These are phyloP conservation scores for Trichoderma sp. DNA, from an alignment of 2,329 filamentous ascomycete species.

Conservation along the genomic window DNA sequence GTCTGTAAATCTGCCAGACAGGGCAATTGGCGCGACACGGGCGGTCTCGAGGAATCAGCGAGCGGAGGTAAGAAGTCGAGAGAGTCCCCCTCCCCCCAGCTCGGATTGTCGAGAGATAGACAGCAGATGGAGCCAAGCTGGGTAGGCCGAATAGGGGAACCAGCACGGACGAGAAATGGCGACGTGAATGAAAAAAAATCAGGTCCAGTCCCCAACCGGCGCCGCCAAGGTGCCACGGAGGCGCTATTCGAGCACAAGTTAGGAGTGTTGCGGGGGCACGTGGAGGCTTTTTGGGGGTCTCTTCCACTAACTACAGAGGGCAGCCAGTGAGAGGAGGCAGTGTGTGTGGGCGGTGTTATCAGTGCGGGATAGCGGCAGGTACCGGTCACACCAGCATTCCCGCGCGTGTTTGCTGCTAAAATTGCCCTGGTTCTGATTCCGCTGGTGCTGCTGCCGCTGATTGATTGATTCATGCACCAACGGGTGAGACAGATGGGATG, in stretches of 20 bases:
- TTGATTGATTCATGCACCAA: not conserved
- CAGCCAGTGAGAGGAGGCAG: not conserved
- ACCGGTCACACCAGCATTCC: constrained; percentile 2
- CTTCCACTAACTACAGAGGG: no score
- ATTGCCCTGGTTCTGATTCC: no score
- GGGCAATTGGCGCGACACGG: constrained; percentile 5
- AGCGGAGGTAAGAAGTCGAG: not conserved
- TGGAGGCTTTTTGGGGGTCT: constrained; percentile 7
- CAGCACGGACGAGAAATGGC: not conserved
- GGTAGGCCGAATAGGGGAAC: constrained; percentile 10
- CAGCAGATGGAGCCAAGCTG: constrained; percentile 1
- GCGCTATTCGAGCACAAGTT: not conserved
- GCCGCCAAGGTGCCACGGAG: not conserved
- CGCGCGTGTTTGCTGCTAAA: no score
- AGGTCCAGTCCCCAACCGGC: not conserved
- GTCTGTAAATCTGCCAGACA: not conserved
- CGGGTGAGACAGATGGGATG: not conserved
- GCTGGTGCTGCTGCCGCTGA: no score
- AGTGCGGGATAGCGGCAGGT: constrained; percentile 11
- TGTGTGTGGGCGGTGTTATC: not conserved
- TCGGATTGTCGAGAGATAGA: not conserved
- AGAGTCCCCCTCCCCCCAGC: constrained; percentile 1
- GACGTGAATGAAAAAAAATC: not conserved
- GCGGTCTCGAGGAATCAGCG: not conserved
- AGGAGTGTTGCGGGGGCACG: constrained; percentile 15